Evolutionary conservation across 176 grass and related monocot genomes (phyloP), one percentile per base, ranked within the genome.

Genomic region (Carex scoparia): DNA sequence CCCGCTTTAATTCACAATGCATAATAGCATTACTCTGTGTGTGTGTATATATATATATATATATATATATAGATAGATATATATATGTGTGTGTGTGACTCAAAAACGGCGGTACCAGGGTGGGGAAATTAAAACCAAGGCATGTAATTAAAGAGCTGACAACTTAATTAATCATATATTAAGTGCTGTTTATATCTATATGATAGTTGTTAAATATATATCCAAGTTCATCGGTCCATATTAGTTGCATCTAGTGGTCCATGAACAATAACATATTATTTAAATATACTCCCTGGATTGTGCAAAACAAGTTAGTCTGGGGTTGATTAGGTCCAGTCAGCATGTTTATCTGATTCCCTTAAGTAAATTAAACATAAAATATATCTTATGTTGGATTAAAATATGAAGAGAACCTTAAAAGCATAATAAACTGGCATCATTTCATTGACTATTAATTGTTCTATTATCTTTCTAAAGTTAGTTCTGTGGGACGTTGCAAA

Each of bases 61-160:
- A 0, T 23, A 0, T 23, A 0, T 23, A 0, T 23, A 0, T 23
- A n/a, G n/a, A n/a, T n/a, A n/a, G n/a, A n/a, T 23, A 0, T 23
- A 0, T 23, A 0, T 23, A 0, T 23, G 23, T 23, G 23, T 23
- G 23, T 23, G 23, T 23, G 23, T 67, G 12, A 68, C 65, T 15
- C 35, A 44, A 6, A 70, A 70, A 70, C 68, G 68, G 68, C 68
- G 37, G 37, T 9, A 70, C 37, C 68, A 70, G 68, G 37, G 1
- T 40, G 68, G 35, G 10, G 3, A 62, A 62, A 23, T 23, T 5
- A 69, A 63, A 38, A 69, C 66, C 1, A 33, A 69, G 66, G 65
- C 33, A 7, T 69, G 13, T 18, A 38, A n/a, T n/a, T n/a, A n/a
- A 6, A 37, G 65, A 16, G 18, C 6, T 38, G 31, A 69, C 66